Evolutionary conservation across 805 yeast genomes (phyloP), one percentile per base, ranked within the genome.

Genomic region (Lachancea kluyveri): DNA sequence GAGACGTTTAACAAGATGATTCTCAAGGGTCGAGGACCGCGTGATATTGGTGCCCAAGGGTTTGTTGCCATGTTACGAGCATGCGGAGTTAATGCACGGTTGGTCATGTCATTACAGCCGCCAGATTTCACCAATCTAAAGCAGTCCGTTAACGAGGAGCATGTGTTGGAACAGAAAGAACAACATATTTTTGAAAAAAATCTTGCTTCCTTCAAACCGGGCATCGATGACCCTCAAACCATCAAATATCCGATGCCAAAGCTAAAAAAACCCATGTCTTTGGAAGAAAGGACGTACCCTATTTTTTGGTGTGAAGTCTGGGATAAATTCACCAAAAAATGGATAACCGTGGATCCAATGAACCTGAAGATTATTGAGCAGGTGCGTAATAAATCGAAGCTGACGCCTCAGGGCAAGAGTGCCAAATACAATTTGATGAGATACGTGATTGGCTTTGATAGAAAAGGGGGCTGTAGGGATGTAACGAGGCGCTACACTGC

Each of bases 241-340:
- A 19, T 19, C 8, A 19, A 19, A 19, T 19, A 8, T 19, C 21
- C 21, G 21, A 13, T n/a, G 21, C 25, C 5, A 17, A 20, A 10
- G 8, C 11, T 9, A 28, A 28, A 20, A 12, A 19, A n/a, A 24
- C 10, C 8, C 29, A 24, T 6, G 8, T n/a, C n/a, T n/a, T n/a
- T n/a, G 14, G 37, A 28, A 13, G 26, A 14, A 13, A 21, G 17
- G 28, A 48, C 50, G 6, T 79, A 64, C 47, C 96, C 96, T 0
- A 68, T 87, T 0, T 87, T 79, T 50, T 92, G 98, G 98, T 77
- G 77, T 14, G 98, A 92, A 53, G 95, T 83, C 0, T 90, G 95
- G 95, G 88, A 90, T 52, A 70, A 70, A 30, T 73, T 69, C 36
- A 59, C 74, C 4, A 68, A 75, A 37, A 72, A 67, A 30, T 90